These are phyloP conservation scores for Hanseniaspora valbyensis DNA, from an alignment of 805 yeast species.

Conservation along the genomic window DNA sequence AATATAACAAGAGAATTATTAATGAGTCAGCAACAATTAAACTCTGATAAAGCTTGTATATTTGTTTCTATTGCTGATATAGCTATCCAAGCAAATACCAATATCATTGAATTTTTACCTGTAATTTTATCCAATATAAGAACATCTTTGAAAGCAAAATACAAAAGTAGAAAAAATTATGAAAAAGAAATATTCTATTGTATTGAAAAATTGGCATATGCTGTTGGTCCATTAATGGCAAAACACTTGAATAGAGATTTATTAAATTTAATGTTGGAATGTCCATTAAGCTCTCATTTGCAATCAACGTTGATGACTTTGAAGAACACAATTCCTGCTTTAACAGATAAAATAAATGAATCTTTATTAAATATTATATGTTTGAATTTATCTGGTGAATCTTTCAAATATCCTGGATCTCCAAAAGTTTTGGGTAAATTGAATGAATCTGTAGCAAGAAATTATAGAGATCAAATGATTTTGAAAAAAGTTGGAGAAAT, in stretches of 20 bases:
- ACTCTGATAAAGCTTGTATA: constrained; percentile 57
- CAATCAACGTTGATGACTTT: constrained; percentile 61
- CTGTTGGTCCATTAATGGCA: constrained; percentile 88
- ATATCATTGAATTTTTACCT: constrained; percentile 77
- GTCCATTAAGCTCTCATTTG: constrained; percentile 76
- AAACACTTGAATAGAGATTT: constrained; percentile 77
- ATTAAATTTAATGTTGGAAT: constrained; percentile 63
- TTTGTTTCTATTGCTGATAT: constrained; percentile 76
- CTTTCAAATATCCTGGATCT: constrained; percentile 75
- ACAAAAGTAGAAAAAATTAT: constrained; percentile 53
- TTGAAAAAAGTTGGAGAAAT: constrained; percentile 51
- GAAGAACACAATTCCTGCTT: constrained; percentile 64
- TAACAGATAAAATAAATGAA: constrained; percentile 61
- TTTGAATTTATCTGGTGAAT: constrained; percentile 65
- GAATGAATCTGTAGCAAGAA: constrained; percentile 57
- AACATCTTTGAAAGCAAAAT: constrained; percentile 52
- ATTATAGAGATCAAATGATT: constrained; percentile 64
- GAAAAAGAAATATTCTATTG: constrained; percentile 85
- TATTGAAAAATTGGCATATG: constrained; percentile 70
- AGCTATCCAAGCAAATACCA: constrained; percentile 61
- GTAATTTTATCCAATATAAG: constrained; percentile 74
- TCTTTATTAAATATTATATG: constrained; percentile 62
- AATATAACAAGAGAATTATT: constrained; percentile 9
- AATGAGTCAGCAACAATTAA: constrained; percentile 13
- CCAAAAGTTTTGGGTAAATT: constrained; percentile 55